Conservation (phyloP, 805 yeast genomes). For the Yarrowia bubula region DNA sequence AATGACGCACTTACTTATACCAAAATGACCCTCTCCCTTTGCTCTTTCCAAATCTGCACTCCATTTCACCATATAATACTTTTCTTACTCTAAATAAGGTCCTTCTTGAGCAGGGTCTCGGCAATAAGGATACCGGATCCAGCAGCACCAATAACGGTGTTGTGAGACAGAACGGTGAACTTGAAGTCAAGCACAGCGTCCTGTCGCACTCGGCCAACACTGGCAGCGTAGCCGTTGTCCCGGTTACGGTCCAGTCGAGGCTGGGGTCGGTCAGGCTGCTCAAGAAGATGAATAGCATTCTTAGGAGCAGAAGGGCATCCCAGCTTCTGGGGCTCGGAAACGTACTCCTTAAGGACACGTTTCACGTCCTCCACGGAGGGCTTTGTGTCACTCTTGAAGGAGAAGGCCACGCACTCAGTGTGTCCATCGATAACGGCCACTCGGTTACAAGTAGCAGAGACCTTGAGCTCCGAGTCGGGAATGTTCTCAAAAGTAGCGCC, state of each 20-base stretch:
- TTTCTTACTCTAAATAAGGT: slow-evolving; percentile 51
- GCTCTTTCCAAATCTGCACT: too few relatives aligned
- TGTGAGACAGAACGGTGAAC: slow-evolving; percentile 96
- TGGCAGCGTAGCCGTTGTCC: slow-evolving; percentile 89
- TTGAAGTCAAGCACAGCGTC: slow-evolving; percentile 92
- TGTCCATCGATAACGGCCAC: slow-evolving; percentile 98
- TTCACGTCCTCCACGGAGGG: slow-evolving; percentile 84
- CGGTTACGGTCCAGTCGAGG: slow-evolving; percentile 96
- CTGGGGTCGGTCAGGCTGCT: slow-evolving; percentile 91
- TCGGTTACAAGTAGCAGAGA: slow-evolving; percentile 95
- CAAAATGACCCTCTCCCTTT: too few relatives aligned
- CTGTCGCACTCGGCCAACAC: slow-evolving; percentile 90
- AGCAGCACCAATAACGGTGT: slow-evolving; percentile 97
- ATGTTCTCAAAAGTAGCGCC: slow-evolving; percentile 56
- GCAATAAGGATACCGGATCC: slow-evolving; percentile 97
- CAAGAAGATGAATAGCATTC: slow-evolving; percentile 86
- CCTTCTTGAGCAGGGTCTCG: slow-evolving; percentile 77
- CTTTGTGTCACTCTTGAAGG: slow-evolving; percentile 76
- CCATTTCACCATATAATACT: background rate
- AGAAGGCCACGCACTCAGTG: slow-evolving; percentile 87
- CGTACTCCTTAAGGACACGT: slow-evolving; percentile 64
- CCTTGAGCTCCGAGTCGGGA: slow-evolving; percentile 68
- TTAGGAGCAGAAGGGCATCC: slow-evolving; percentile 92
- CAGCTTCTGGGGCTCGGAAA: slow-evolving; percentile 74
- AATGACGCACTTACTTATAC: too few relatives aligned